A percentile compares a stretch with the other conserved stretches of the same genome.
Evolutionary conservation across 352 stramenopile species (phyloP).

Genomic region (Peronosclerospora sorghi): DNA sequence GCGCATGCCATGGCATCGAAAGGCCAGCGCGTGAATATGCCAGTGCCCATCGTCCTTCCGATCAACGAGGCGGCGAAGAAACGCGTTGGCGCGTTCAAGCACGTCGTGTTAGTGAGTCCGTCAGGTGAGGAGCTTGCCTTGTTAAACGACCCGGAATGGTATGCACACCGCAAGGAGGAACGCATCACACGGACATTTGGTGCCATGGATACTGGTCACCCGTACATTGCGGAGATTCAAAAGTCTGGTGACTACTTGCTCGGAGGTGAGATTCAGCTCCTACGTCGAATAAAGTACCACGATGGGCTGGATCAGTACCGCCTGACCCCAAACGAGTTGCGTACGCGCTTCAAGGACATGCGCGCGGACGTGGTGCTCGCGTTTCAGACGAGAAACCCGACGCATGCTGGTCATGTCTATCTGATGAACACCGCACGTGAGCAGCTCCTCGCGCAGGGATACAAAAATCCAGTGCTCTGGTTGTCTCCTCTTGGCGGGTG

Average conservation of each 20-base stretch:
- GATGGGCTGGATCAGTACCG: constrained; percentile 95
- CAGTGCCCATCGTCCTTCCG: constrained; percentile 94
- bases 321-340: constrained; percentile 89
- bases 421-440: constrained; percentile 95
- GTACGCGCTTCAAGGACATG: constrained; percentile 90
- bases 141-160: constrained; percentile 92
- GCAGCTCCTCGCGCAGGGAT: constrained; percentile 87
- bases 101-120: constrained; percentile 90
- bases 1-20: constrained; percentile 68
- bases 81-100: constrained; percentile 62
- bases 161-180: constrained; percentile 95
- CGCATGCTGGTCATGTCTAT: constrained; percentile 95
- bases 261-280: constrained; percentile 92
- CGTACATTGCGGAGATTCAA: constrained; percentile 95
- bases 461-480: constrained; percentile 96
- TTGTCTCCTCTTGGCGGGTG: constrained; percentile 94
- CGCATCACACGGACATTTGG: constrained; percentile 96
- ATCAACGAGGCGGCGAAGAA: constrained; percentile 90
- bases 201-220: constrained; percentile 92
- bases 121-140: constrained; percentile 91
- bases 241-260: constrained; percentile 91
- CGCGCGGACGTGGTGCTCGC: constrained; percentile 94
- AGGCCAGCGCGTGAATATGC: constrained; percentile 89
- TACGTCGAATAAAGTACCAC: constrained; percentile 93
- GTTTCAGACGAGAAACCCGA: constrained; percentile 97